These are phyloP conservation scores for Nicotiana rustica DNA, from an alignment of 305 asterid genomes.

Conservation along the genomic window DNA sequence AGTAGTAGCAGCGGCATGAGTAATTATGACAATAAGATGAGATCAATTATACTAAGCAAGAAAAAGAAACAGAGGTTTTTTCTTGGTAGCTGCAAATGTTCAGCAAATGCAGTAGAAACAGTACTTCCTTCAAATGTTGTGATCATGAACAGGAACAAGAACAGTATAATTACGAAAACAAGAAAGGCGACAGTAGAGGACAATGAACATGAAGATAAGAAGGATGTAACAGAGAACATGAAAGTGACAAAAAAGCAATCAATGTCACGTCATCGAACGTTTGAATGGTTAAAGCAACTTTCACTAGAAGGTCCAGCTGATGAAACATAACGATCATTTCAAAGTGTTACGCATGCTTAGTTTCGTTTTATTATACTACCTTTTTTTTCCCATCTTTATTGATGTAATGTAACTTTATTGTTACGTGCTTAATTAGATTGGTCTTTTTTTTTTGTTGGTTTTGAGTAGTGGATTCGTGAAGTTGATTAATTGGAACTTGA, in stretches of 20 bases:
- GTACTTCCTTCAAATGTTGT: conserved; percentile 41
- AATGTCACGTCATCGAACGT: conserved; percentile 79
- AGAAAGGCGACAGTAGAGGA: conserved; percentile 27
- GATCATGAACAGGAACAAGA: conserved; percentile 41
- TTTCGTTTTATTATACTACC: conserved; percentile 30
- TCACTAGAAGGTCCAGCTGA: conserved; percentile 62
- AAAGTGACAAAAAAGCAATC: conserved; percentile 45
- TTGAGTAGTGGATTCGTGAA: conserved; percentile 11
- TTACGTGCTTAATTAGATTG: conserved; percentile 29
- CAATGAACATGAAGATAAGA: conserved; percentile 32
- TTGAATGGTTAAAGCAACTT: conserved; percentile 92
- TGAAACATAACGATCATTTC: conserved; percentile 39
- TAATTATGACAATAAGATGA: conserved; percentile 25
- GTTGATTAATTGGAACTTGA: background rate
- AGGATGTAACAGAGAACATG: conserved; percentile 34
- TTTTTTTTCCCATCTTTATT: conserved; percentile 30
- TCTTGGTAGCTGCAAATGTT: conserved; percentile 71
- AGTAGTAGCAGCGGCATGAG: conserved; percentile 46
- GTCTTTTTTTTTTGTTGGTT: background rate
- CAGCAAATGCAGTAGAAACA: conserved; percentile 60
- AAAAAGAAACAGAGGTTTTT: conserved; percentile 48
- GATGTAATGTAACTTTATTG: conserved; percentile 1
- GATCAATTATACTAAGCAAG: conserved; percentile 19
- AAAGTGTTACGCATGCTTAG: conserved; percentile 51
- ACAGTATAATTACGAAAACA: conserved; percentile 34